These are phyloP conservation scores for Camellia lanceoleosa DNA, from an alignment of 148 eudicot species.

Conservation along the genomic window DNA sequence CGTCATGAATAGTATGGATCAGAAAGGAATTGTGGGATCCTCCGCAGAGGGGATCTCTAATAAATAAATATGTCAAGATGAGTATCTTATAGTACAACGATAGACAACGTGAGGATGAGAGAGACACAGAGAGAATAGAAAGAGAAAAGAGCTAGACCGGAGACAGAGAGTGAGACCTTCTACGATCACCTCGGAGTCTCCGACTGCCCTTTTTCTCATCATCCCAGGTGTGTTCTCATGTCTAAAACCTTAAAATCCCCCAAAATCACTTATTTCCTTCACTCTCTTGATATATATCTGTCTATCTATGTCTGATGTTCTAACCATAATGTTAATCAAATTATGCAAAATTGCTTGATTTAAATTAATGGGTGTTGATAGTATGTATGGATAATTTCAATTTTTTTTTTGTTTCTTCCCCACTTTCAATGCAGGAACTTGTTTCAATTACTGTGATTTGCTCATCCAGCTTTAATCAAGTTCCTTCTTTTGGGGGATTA, in stretches of 20 bases:
- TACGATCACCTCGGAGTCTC: slow-evolving; percentile 7
- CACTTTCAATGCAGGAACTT: slow-evolving; percentile 13
- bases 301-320: background rate
- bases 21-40: too few relatives aligned
- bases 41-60: too few relatives aligned
- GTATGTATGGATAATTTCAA: background rate
- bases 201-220: background rate
- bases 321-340: background rate
- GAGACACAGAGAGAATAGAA: too few relatives aligned
- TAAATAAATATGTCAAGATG: too few relatives aligned
- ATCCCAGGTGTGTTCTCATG: background rate
- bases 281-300: background rate
- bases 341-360: background rate
- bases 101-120: too few relatives aligned
- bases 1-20: too few relatives aligned
- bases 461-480: slow-evolving; percentile 3
- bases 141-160: too few relatives aligned
- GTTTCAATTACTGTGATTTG: slow-evolving; percentile 1
- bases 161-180: background rate
- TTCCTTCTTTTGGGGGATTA: slow-evolving; percentile 11
- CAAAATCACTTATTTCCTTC: background rate
- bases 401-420: background rate
- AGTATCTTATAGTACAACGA: too few relatives aligned
- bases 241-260: background rate
- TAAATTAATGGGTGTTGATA: background rate